Percentiles rank a stretch among this genome's conserved stretches.
Evolutionary conservation across 192 early-diverging fungal species (phyloP).

Genomic region (Coemansia sp.): DNA sequence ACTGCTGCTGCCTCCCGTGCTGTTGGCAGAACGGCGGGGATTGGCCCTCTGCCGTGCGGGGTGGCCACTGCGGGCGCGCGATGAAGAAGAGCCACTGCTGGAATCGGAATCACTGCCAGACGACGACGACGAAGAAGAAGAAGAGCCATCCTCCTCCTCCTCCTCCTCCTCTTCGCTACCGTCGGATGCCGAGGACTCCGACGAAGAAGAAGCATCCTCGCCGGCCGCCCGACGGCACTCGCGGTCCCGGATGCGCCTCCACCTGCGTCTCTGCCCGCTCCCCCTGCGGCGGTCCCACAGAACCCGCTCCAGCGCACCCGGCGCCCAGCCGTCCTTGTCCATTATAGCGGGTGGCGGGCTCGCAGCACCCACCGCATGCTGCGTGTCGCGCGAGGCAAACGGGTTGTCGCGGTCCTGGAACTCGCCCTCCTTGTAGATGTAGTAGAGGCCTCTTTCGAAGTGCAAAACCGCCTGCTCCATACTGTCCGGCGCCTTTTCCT

Average conservation of each 20-base stretch:
- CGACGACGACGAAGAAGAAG: too few relatives aligned
- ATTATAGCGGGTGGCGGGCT: neutral
- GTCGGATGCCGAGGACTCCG: constrained; percentile 14
- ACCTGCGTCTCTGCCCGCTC: constrained; percentile 16
- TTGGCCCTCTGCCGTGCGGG: neutral
- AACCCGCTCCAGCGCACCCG: constrained; percentile 28
- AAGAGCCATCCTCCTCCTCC: too few relatives aligned
- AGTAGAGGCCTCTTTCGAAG: constrained; percentile 35
- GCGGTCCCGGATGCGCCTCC: constrained; percentile 28
- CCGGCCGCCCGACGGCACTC: constrained; percentile 11
- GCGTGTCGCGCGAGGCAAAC: neutral
- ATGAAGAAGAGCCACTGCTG: constrained; percentile 7
- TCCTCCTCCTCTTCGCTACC: neutral
- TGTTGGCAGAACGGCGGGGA: constrained; percentile 4
- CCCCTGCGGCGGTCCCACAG: constrained; percentile 41
- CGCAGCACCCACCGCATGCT: neutral
- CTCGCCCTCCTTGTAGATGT: constrained; percentile 41
- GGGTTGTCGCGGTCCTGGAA: constrained; percentile 16
- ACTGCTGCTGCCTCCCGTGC: neutral
- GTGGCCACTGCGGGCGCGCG: neutral
- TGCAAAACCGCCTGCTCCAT: constrained; percentile 20
- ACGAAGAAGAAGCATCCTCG: constrained; percentile 10
- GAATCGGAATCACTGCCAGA: constrained; percentile 14
- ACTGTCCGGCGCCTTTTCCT: constrained; percentile 6
- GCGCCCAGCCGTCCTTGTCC: constrained; percentile 40